Conservation (phyloP, 2,329 filamentous ascomycete genomes). For the Coniosporium tulheliwenetii region DNA sequence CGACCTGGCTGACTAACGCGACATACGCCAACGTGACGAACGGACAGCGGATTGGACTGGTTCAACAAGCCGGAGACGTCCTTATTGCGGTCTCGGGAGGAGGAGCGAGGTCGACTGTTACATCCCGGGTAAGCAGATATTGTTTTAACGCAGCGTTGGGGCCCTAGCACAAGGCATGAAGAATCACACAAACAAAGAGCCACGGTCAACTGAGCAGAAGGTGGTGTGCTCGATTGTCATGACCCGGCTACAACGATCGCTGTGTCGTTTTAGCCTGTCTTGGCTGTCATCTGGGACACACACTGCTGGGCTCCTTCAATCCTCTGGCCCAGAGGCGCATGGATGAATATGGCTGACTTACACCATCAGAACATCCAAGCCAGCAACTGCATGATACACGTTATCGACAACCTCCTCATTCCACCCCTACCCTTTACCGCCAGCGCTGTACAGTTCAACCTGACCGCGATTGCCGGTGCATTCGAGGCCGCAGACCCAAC, state of each 20-base stretch:
- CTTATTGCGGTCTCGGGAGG: neutral
- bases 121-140: neutral
- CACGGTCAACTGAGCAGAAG: too few relatives aligned
- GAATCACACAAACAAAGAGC: too few relatives aligned
- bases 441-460: constrained; percentile 25
- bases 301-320: too few relatives aligned
- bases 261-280: too few relatives aligned
- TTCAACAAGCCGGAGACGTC: neutral
- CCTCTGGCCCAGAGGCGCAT: too few relatives aligned
- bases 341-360: too few relatives aligned
- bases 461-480: constrained; percentile 32
- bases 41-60: neutral
- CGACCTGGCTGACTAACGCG: neutral
- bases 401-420: constrained; percentile 36
- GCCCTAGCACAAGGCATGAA: too few relatives aligned
- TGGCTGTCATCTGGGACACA: too few relatives aligned
- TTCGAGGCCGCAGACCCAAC: constrained; percentile 27
- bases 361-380: constrained; percentile 33
- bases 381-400: constrained; percentile 38
- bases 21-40: neutral
- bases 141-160: too few relatives aligned
- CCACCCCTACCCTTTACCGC: constrained; percentile 28
- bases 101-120: neutral
- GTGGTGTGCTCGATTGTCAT: too few relatives aligned
- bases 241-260: too few relatives aligned